Evolutionary conservation across 2,329 filamentous ascomycete genomes (phyloP), one percentile per base, ranked within the genome.

Genomic region (Pyrenophora seminiperda): DNA sequence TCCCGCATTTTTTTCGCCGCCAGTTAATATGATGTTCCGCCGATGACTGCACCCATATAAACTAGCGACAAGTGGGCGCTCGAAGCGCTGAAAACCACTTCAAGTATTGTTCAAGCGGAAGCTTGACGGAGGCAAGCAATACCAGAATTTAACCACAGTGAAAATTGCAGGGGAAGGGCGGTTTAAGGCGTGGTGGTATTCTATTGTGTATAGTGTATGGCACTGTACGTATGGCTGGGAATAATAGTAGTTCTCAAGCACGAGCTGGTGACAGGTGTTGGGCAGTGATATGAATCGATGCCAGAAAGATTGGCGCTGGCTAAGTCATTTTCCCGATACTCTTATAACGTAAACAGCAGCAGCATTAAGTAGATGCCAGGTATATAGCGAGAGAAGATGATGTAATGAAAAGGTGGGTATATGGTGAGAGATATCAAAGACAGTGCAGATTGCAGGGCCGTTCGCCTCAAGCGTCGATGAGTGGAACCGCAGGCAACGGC

Each of bases 401-500:
- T 9, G 27, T 19, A 22, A 29, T 29, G 13, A 27, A 13, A 14
- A 29, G 19, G 17, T 18, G 20, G 22, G 34, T 46, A 36, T 38
- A 27, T 19, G 37, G 5, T 18, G 9, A 31, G 22, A 34, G 27
- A 30, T 37, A n/a, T 10, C 5, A 5, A 27, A 14, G 19, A 7
- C 22, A 33, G 31, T 32, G 19, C 9, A 14, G 4, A 13, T 13
- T 15, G 13, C 9, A 19, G 49, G 7, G 17, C 24, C 24, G 15
- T 20, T 24, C 10, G 5, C 4, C 20, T 62, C 44, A 70, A 7
- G 65, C 50, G 43, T 70, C 67, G 29, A 72, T 66, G 14, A 72
- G 61, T n/a, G 69, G 69, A 40, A 71, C 62, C 20, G 56, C 61
- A 22, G 69, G 69, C 24, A 72, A 41, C 1, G 69, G 69, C 43